phyloP scores from a whole-genome alignment of 192 early-diverging fungal genomes.

The Gaertneriomyces sp. region DNA sequence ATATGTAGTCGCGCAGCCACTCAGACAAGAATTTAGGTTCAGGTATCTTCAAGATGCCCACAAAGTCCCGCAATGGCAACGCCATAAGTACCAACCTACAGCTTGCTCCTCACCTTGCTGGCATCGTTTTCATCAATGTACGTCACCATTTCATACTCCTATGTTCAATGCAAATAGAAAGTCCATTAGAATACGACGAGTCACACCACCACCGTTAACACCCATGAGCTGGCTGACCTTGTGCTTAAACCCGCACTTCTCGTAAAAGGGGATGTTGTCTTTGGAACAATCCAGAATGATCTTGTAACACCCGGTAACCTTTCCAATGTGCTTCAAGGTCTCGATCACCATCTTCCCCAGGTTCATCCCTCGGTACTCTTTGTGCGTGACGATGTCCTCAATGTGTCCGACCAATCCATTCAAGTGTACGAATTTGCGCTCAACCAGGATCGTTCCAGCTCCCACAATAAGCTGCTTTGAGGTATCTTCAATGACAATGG shows the following conservation, averaged over 20 bases:
- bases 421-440: conserved; percentile 83
- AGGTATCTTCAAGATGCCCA: too few species aligned
- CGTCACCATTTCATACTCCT: conserved; percentile 50
- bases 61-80: too few species aligned
- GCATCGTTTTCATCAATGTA: conserved; percentile 52
- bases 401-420: conserved; percentile 65
- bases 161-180: neutral
- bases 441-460: conserved; percentile 80
- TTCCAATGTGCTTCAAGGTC: conserved; percentile 74
- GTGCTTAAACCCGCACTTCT: conserved; percentile 79
- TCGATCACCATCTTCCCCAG: conserved; percentile 71
- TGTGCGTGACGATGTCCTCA: conserved; percentile 49
- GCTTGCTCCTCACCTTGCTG: conserved; percentile 39
- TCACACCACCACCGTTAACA: neutral
- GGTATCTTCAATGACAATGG: conserved; percentile 81
- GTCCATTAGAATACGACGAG: neutral
- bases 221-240: conserved; percentile 49
- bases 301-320: conserved; percentile 87
- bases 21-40: too few species aligned
- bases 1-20: too few species aligned
- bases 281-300: conserved; percentile 54
- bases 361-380: conserved; percentile 52
- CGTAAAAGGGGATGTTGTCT: conserved; percentile 85
- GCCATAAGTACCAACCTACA: conserved; percentile 10
- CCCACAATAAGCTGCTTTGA: conserved; percentile 68